phyloP scores from a whole-genome alignment of 352 stramenopile genomes.

The Phytophthora rubi region DNA sequence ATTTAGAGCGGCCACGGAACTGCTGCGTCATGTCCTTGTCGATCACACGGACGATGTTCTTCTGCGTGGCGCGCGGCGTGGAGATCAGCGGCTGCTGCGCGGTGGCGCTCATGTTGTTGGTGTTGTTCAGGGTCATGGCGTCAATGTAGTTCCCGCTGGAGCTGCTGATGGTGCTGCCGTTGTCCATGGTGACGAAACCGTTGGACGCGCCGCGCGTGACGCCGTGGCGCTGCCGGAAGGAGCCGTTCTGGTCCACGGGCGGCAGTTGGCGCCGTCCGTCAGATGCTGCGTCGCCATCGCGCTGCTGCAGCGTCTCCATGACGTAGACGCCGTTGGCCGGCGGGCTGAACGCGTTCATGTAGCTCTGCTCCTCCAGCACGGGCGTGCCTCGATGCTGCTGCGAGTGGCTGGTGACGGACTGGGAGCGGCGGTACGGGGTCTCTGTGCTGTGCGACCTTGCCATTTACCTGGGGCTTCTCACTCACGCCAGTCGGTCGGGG shows the following conservation, averaged over 20 bases:
- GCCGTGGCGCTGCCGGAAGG: conserved; percentile 35
- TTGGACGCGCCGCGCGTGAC: conserved; percentile 33
- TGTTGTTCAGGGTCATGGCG: conserved; percentile 43
- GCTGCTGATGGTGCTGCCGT: conserved; percentile 58
- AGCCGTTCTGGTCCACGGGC: conserved; percentile 44
- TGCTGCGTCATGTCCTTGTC: conserved; percentile 91
- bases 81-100: conserved; percentile 73
- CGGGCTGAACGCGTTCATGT: conserved; percentile 60
- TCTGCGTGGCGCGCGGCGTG: conserved; percentile 58
- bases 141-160: conserved; percentile 43
- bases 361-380: conserved; percentile 78
- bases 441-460: conserved; percentile 39
- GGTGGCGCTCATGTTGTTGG: conserved; percentile 43
- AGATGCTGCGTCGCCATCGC: conserved; percentile 29
- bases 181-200: conserved; percentile 53
- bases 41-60: conserved; percentile 89
- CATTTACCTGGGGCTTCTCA: conserved; percentile 25
- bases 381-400: conserved; percentile 66
- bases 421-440: conserved; percentile 38
- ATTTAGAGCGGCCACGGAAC: conserved; percentile 81
- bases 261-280: conserved; percentile 49
- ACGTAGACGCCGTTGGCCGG: conserved; percentile 68
- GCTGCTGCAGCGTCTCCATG: conserved; percentile 64
- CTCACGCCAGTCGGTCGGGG: conserved; percentile 18
- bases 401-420: conserved; percentile 41